Base-by-base conservation (phyloP, 768 basidiomycete species). In the Rhodotorula kratochvilovae region DNA sequence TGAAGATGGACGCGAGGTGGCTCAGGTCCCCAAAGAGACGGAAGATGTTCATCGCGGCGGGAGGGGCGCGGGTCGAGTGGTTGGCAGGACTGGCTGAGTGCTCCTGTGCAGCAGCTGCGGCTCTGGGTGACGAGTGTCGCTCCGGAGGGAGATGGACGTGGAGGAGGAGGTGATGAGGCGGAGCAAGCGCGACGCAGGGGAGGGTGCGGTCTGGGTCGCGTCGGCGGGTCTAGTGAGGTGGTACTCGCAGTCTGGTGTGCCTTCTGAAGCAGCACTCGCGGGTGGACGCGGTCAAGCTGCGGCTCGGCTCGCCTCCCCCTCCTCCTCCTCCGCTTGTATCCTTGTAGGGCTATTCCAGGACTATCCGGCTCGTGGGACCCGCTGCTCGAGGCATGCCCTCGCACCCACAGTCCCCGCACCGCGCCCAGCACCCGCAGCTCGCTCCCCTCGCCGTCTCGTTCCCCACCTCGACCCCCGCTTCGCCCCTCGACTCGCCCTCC, bases 1-100 rank as follows among this genome's bases (percentile, higher is more conserved):
- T 81, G 73, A 83, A 79, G 76, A 83, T 83, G 54, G 81, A 82
- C 21, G 82, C 83, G 63, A 83, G 80, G 71, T 83, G 83, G 31
- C 81, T 82, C 17, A 83, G 61, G 70, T 83, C 83, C 53, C 81
- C 83, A 11, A 83, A 73, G 27, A 82, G 80, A 23, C 81, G 80
- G 67, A 83, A 82, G 45, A 75, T 51, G 68, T 75, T 75, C 71
- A 74, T 74, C 8, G 48, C 36, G 48, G 0, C 5, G 23, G 6
- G 42, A 19, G n/a, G 3, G 33, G 19, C 6, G 21, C 4, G 12
- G 10, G n/a, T 10, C 23, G 7, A 8, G 42, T 23, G 25, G 35
- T 27, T 15, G 35, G 54, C 51, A 55, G 19, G 46, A 15, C 23
- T n/a, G 35, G 16, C 16, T 54, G 29, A 43, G n/a, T 17, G 42